These are phyloP conservation scores for Candida maltosa DNA, from an alignment of 805 yeast genomes.

Conservation along the genomic window DNA sequence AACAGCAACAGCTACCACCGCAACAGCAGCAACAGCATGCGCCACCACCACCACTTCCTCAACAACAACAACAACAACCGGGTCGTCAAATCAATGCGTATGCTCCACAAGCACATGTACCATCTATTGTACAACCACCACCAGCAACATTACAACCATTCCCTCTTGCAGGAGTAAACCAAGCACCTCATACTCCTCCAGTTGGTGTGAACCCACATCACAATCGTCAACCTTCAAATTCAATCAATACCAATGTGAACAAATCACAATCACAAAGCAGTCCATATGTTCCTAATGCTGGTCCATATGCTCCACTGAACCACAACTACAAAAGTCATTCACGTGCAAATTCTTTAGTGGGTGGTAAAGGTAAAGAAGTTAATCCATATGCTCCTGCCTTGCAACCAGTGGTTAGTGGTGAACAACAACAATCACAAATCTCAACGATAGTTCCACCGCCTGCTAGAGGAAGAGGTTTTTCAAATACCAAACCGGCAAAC, in stretches of 20 bases:
- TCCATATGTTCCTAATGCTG: constrained; percentile 42
- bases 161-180: constrained; percentile 11
- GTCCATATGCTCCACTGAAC: constrained; percentile 41
- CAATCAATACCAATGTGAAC: constrained; percentile 22
- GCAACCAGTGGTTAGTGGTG: constrained; percentile 4
- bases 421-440: background rate
- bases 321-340: constrained; percentile 36
- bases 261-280: constrained; percentile 22
- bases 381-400: constrained; percentile 41
- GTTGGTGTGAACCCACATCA: constrained; percentile 16
- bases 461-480: constrained; percentile 23
- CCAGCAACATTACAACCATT: constrained; percentile 3
- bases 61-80: too few species aligned
- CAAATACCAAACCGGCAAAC: constrained; percentile 14
- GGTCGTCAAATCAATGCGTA: background rate
- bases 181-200: constrained; percentile 18
- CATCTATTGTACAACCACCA: constrained; percentile 7
- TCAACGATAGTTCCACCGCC: constrained; percentile 6
- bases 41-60: constrained; percentile 18
- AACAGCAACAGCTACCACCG: constrained; percentile 1
- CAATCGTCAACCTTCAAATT: constrained; percentile 7
- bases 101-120: constrained; percentile 9
- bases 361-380: constrained; percentile 35
- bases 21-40: constrained; percentile 4
- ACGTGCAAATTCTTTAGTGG: constrained; percentile 37